Evolutionary conservation across 1,139 yeast genomes (phyloP).

Genomic region (Blastobotrys buckinghamii): DNA sequence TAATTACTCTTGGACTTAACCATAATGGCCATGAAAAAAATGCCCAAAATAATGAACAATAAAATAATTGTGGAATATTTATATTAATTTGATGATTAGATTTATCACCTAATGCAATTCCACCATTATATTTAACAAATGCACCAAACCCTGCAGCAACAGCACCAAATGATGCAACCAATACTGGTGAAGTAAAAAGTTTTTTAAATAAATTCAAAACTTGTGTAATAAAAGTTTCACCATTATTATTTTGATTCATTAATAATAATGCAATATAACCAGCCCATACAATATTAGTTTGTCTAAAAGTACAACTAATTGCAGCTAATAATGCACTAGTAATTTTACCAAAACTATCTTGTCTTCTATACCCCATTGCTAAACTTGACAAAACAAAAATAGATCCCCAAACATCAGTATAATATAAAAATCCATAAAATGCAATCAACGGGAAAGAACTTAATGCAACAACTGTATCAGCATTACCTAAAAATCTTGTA

Average conservation of each 20-base stretch:
- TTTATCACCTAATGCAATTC: slow-evolving; percentile 83
- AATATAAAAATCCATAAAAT: slow-evolving; percentile 69
- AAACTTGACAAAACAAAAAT: slow-evolving; percentile 52
- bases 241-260: slow-evolving; percentile 10
- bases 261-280: slow-evolving; percentile 42
- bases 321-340: slow-evolving; percentile 25
- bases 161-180: slow-evolving; percentile 44
- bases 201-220: slow-evolving; percentile 2
- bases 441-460: slow-evolving; percentile 63
- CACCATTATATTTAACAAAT: slow-evolving; percentile 62
- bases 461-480: slow-evolving; percentile 26
- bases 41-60: slow-evolving; percentile 59
- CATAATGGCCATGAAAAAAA: slow-evolving; percentile 57
- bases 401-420: slow-evolving; percentile 93
- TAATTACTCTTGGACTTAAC: slow-evolving; percentile 21
- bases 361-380: slow-evolving; percentile 32
- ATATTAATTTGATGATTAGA: slow-evolving; percentile 68
- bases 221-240: not conserved
- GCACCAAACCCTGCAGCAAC: slow-evolving; percentile 48
- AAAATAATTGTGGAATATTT: slow-evolving; percentile 77
- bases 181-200: not conserved
- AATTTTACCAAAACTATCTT: not conserved
- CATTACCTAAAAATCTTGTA: slow-evolving; percentile 3
- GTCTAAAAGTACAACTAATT: slow-evolving; percentile 59
- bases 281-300: slow-evolving; percentile 87